Conservation (phyloP, 2,329 filamentous ascomycete genomes). For the Xylariaceae sp. region DNA sequence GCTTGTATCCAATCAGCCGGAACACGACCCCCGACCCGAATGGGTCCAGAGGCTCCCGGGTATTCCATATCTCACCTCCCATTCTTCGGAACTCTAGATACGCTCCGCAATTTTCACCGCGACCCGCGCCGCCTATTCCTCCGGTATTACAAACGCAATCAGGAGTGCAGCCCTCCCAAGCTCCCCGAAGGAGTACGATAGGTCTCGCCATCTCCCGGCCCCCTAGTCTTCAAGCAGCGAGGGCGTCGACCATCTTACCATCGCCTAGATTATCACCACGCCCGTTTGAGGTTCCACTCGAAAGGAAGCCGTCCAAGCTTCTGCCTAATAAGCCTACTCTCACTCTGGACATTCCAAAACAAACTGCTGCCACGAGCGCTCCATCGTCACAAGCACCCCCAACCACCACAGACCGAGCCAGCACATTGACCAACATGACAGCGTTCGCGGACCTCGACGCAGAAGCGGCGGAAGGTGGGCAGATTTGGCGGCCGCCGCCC, state of each 20-base stretch:
- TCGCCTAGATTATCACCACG: slow-evolving; percentile 15
- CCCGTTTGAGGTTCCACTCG: slow-evolving; percentile 18
- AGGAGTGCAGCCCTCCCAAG: slow-evolving; percentile 13
- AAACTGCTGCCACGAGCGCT: slow-evolving; percentile 21
- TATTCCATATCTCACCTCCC: slow-evolving; percentile 43
- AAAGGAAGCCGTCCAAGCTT: slow-evolving; percentile 41
- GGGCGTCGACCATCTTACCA: background rate
- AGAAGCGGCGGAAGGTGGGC: slow-evolving; percentile 35
- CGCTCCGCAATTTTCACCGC: slow-evolving; percentile 26
- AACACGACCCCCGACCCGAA: slow-evolving; percentile 32
- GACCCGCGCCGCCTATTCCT: slow-evolving; percentile 17
- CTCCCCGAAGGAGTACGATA: slow-evolving; percentile 35
- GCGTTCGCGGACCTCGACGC: slow-evolving; percentile 34
- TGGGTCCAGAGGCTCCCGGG: slow-evolving; percentile 22
- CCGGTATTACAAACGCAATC: slow-evolving; percentile 17
- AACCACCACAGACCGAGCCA: slow-evolving; percentile 51
- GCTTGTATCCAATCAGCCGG: slow-evolving; percentile 37
- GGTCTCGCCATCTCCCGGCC: slow-evolving; percentile 45
- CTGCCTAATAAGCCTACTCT: slow-evolving; percentile 46
- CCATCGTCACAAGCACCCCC: slow-evolving; percentile 39
- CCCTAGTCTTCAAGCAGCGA: slow-evolving; percentile 17
- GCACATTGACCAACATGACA: slow-evolving; percentile 32
- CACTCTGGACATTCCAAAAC: slow-evolving; percentile 36
- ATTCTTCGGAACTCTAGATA: slow-evolving; percentile 27
- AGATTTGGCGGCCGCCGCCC: slow-evolving; percentile 51